Evolutionary conservation across 2,329 filamentous ascomycete genomes (phyloP).

Genomic region (Elsinoe fawcettii): DNA sequence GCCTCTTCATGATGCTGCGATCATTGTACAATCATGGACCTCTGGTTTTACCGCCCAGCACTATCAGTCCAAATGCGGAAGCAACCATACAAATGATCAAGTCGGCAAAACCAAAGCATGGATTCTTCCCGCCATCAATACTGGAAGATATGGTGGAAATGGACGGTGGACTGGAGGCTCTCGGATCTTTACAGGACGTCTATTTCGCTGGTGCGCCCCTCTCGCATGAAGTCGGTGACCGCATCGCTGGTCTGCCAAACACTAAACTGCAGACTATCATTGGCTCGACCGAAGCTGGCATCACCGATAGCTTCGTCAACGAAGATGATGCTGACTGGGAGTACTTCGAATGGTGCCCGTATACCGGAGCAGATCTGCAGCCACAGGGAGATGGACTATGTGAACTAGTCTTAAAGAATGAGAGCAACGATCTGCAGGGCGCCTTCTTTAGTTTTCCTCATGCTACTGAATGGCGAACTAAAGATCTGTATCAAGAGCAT

Average conservation of each 20-base stretch:
- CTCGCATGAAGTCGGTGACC: constrained; percentile 16
- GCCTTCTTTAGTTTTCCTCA: constrained; percentile 28
- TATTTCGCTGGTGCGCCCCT: constrained; percentile 18
- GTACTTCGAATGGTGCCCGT: constrained; percentile 22
- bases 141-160: constrained; percentile 17
- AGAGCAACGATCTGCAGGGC: constrained; percentile 24
- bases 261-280: constrained; percentile 16
- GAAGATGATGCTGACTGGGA: constrained; percentile 18
- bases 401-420: constrained; percentile 32
- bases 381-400: constrained; percentile 23
- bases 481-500: constrained; percentile 26
- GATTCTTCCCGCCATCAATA: constrained; percentile 18
- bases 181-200: constrained; percentile 16
- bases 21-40: constrained; percentile 17
- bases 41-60: constrained; percentile 14
- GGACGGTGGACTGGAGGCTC: constrained; percentile 16
- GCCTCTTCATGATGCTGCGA: constrained; percentile 17
- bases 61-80: constrained; percentile 17
- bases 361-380: constrained; percentile 17
- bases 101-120: constrained; percentile 18
- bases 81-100: constrained; percentile 20
- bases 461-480: constrained; percentile 24
- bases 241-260: constrained; percentile 10
- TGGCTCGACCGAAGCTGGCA: constrained; percentile 18
- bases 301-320: constrained; percentile 19